Percentiles rank a stretch among this genome's conserved stretches.
These are phyloP conservation scores for Aethionema arabicum DNA, from an alignment of 345 rosid genomes.

Conservation along the genomic window DNA sequence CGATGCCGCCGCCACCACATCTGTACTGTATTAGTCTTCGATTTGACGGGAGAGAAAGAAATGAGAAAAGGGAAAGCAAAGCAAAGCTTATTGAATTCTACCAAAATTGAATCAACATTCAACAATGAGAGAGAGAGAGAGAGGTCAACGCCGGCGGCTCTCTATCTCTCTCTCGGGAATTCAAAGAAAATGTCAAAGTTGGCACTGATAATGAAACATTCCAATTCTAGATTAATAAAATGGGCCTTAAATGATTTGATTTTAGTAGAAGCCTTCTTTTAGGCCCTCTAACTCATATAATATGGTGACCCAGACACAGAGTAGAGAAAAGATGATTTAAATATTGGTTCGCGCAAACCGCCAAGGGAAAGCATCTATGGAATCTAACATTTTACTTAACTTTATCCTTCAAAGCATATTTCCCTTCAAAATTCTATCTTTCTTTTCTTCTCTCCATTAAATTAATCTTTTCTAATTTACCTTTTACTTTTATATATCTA, in stretches of 20 bases:
- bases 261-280: background rate
- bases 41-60: constrained; percentile 12
- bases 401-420: constrained; percentile 25
- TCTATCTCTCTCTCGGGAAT: too few relatives aligned
- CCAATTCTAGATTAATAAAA: background rate
- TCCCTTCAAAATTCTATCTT: background rate
- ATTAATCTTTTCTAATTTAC: too few relatives aligned
- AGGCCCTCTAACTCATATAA: constrained; percentile 10
- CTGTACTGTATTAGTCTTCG: background rate
- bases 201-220: too few relatives aligned
- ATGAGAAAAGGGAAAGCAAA: constrained; percentile 10
- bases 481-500: too few relatives aligned
- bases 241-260: constrained; percentile 11
- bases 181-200: constrained; percentile 29
- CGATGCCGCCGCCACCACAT: constrained; percentile 27
- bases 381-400: background rate
- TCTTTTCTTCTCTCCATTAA: too few relatives aligned
- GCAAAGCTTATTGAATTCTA: constrained; percentile 2
- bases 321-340: too few relatives aligned
- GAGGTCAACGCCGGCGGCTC: too few relatives aligned
- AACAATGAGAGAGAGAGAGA: too few relatives aligned
- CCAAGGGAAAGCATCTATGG: constrained; percentile 27
- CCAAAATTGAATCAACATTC: too few relatives aligned
- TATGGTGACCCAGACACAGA: too few relatives aligned
- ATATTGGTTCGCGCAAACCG: constrained; percentile 15